phyloP scores from a whole-genome alignment of 768 basidiomycete genomes.

The Naganishia randhawae region DNA sequence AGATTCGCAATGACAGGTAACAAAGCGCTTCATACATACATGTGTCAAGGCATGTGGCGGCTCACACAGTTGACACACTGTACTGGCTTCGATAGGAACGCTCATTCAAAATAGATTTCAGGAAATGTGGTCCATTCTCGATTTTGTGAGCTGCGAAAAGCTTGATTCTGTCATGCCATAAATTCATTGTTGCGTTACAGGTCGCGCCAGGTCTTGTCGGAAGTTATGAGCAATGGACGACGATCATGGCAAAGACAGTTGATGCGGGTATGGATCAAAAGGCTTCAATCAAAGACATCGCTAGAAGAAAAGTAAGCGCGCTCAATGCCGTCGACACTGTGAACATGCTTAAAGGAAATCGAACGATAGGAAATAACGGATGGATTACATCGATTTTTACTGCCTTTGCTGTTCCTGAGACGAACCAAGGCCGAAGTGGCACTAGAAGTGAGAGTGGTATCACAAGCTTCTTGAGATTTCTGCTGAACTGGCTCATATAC shows the following conservation, averaged over 20 bases:
- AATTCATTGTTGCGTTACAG: conserved; percentile 24
- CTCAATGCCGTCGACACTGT: neutral
- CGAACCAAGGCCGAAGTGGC: conserved; percentile 52
- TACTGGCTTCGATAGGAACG: conserved; percentile 43
- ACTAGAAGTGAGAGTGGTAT: conserved; percentile 35
- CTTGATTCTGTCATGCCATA: conserved; percentile 12
- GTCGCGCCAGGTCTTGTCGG: conserved; percentile 68
- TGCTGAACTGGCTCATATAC: conserved; percentile 13
- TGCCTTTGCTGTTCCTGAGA: conserved; percentile 79
- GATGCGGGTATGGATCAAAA: conserved; percentile 46
- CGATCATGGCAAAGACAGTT: conserved; percentile 56
- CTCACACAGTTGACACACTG: neutral
- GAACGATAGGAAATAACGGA: neutral
- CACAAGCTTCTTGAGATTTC: neutral
- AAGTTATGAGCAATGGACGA: conserved; percentile 69
- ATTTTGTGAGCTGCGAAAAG: conserved; percentile 64
- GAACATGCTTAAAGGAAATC: too few species aligned
- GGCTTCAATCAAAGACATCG: conserved; percentile 38
- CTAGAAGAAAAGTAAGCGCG: conserved; percentile 39
- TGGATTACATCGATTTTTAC: conserved; percentile 47
- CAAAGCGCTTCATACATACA: neutral
- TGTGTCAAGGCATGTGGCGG: conserved; percentile 16
- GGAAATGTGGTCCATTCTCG: conserved; percentile 86
- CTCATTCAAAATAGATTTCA: conserved; percentile 81
- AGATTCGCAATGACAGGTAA: conserved; percentile 81